A percentile compares a stretch with the other conserved stretches of the same genome.
These are phyloP conservation scores for Cladophialophora yegresii DNA, from an alignment of 2,329 filamentous ascomycete species.

Conservation along the genomic window DNA sequence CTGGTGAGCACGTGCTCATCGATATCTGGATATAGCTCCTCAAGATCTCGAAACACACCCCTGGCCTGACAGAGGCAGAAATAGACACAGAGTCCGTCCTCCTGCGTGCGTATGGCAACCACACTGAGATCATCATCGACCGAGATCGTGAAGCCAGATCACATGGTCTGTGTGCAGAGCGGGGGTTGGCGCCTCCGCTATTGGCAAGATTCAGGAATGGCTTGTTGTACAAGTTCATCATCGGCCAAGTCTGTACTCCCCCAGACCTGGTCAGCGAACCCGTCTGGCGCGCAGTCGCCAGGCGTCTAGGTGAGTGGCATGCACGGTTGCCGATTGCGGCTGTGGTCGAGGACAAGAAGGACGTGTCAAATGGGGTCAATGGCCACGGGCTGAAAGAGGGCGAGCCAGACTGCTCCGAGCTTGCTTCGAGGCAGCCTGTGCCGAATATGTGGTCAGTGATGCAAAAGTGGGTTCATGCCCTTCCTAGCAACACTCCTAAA, in stretches of 20 bases:
- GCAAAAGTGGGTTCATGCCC: conserved; percentile 89
- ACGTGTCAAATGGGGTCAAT: not conserved
- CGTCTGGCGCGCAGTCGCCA: conserved; percentile 81
- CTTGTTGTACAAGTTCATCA: conserved; percentile 89
- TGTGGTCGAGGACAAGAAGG: conserved; percentile 40
- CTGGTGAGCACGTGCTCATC: conserved; percentile 35
- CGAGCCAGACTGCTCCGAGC: conserved; percentile 23
- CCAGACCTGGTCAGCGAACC: conserved; percentile 74
- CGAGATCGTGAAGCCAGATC: conserved; percentile 71
- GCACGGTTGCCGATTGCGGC: conserved; percentile 63
- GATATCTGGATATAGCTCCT: conserved; percentile 47
- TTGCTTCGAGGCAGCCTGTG: conserved; percentile 65
- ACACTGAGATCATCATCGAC: conserved; percentile 93
- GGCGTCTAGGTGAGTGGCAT: conserved; percentile 89
- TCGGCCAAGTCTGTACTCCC: conserved; percentile 75
- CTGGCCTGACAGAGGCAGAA: conserved; percentile 71
- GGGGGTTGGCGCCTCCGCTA: conserved; percentile 80
- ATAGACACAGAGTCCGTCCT: conserved; percentile 83
- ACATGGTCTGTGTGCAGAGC: conserved; percentile 82
- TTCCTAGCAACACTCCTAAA: conserved; percentile 71
- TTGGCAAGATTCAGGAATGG: conserved; percentile 94
- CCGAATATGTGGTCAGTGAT: conserved; percentile 94
- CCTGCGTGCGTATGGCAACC: conserved; percentile 89
- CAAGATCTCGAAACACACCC: conserved; percentile 54
- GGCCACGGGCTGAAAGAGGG: conserved; percentile 18